Base-by-base conservation (phyloP, 192 early-diverging fungal species). In the Dissophora globulifera region DNA sequence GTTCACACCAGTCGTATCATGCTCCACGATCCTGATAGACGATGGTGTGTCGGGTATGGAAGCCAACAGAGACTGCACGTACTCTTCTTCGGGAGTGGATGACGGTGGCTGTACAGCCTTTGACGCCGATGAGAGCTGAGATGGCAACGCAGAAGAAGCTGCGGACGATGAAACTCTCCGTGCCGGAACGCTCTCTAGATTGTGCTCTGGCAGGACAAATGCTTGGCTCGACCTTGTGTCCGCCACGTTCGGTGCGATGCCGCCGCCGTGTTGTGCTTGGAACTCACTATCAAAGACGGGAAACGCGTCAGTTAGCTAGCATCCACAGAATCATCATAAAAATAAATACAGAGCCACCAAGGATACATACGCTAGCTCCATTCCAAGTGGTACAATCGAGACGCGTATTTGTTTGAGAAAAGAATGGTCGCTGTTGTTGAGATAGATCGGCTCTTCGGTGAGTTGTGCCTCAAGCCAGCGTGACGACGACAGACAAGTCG, bases 391-490 rank as follows among this genome's bases (percentile, higher is more conserved):
- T n/a, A 76, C 58, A 13, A 76, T 76, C 10, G 50, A 50, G 3
- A 76, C 72, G 19, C 58, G 26, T 38, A 30, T 45, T 12, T 38
- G 15, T 22, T 59, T 76, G 16, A 76, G 72, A 26, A 29, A 38
- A 19, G 45, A 51, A 30, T 62, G 22, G 20, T 87, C 69, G 0
- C 58, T 45, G 53, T 88, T 80, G 29, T 83, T 69, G 63, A 93
- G 81, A 78, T 92, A 96, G 0, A 91, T 57, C 0, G 95, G 90
- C 52, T 95, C 92, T 10, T 88, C 86, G 0, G 88, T 83, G 25
- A 96, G 57, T 81, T 96, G 95, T 15, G 82, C 62, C 25, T 50
- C 74, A 57, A 86, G 88, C 70, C 91, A 93, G 19, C 83, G 85
- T 7, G 92, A 93, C 13, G 87, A 88, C 1, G 88, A 87, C 65